Evolutionary conservation across 495 filamentous ascomycete genomes (phyloP), one percentile per base, ranked within the genome.

Genomic region (Trichoderma virens): DNA sequence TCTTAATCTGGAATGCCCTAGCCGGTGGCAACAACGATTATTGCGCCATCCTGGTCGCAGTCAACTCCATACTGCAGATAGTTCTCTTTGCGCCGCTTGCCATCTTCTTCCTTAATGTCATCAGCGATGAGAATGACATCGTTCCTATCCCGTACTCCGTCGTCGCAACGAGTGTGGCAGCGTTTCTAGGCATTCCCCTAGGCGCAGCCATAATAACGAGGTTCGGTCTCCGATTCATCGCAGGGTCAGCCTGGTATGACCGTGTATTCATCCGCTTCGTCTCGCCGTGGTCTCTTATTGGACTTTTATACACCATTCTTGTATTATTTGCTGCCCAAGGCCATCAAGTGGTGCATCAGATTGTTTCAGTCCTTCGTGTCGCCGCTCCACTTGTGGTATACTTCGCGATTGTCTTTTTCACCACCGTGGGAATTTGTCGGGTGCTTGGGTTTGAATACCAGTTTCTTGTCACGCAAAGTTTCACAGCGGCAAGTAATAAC

Each of bases 401-500:
- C 68, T 96, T 96, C 67, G 68, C 76, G 4, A 68, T 90, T 60
- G 85, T 93, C 64, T 96, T 96, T 77, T 81, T 84, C 62, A 30
- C 78, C 2, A 93, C 90, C 0, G 75, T 96, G 11, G 70, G 78
- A 14, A 75, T 83, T 8, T 76, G 83, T 6, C 74, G 83, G 61
- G 77, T 72, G 35, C 67, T 84, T n/a, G 89, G 90, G 0, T 93
- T 93, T 68, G 85, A 85, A 0, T 97, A 97, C 70, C 77, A 75
- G 56, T 69, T 92, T 2, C 82, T 83, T 1, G 81, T 83, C 13
- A 96, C 93, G 13, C 93, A 97, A 76, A 90, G 90, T 69, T 94
- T 97, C 68, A 97, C 93, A 0, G 93, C 93, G 5, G 93, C 93
- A 3, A 96, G 92, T 72, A 97, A 97, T 67, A 97, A 96, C 69